Conservation (phyloP, 192 early-diverging fungal species). For the Entomortierella lignicola region DNA sequence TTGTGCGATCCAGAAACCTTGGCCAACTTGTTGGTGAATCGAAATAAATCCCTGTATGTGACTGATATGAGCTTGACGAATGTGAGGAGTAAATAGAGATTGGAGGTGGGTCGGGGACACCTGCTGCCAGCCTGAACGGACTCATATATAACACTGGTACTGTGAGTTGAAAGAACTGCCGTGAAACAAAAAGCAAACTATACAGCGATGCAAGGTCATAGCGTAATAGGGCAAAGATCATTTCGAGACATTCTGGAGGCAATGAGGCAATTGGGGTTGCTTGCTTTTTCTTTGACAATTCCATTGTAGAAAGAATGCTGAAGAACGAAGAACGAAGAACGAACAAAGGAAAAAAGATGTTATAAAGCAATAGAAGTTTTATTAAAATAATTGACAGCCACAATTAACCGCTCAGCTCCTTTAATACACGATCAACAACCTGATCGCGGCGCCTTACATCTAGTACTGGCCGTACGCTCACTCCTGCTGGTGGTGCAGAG, state of each 20-base stretch:
- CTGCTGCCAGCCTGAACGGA: constrained; percentile 37
- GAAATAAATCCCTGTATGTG: too few species aligned
- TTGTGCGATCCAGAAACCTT: constrained; percentile 12
- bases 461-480: not conserved
- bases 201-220: constrained; percentile 34
- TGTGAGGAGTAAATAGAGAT: not conserved
- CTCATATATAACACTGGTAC: constrained; percentile 38
- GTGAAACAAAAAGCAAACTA: constrained; percentile 21
- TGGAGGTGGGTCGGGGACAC: not conserved
- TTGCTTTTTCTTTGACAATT: not conserved
- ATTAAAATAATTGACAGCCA: not conserved
- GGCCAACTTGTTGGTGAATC: not conserved
- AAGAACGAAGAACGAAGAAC: not conserved
- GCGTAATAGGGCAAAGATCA: constrained; percentile 21
- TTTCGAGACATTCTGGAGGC: constrained; percentile 43
- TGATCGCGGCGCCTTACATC: constrained; percentile 28
- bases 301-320: not conserved
- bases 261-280: not conserved
- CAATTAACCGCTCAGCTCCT: constrained; percentile 8
- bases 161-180: constrained; percentile 41
- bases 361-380: too few species aligned
- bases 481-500: not conserved
- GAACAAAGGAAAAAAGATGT: not conserved
- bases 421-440: constrained; percentile 37
- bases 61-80: not conserved